Evolutionary conservation across 805 yeast genomes (phyloP), one percentile per base, ranked within the genome.

Genomic region (Tetrapisispora pingtungensis): DNA sequence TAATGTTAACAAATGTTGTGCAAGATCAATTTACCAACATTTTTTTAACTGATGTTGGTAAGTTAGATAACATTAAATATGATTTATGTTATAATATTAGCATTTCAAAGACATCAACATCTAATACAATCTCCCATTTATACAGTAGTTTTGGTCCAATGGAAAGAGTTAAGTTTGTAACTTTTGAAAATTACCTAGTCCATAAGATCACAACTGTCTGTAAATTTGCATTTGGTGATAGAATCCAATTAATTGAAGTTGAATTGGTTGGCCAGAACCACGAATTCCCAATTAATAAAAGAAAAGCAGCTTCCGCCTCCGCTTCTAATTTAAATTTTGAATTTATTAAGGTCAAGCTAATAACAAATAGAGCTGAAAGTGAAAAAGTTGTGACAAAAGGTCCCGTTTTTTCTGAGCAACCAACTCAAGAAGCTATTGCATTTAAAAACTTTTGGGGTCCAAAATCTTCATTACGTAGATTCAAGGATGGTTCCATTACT

Each of bases 401-500:
- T 1, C 97, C 97, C 10, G 65, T 70, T 33, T 78, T 80, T 50
- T 75, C 75, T 33, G 72, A 75, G 33, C 83, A 77, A 28, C 48
- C 61, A 22, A 67, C 68, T 35, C 78, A 72, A 14, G 77, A 67
- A 24, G 76, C 80, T n/a, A 67, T 74, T 7, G 71, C 73, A 44
- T 93, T 93, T 68, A 77, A 84, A 52, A 67, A 76, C 6, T 89
- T 93, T 58, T 93, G 99, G 99, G 97, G 97, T 10, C 58, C 74
- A 10, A 81, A 77, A 51, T 79, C 95, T 0, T 85, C 93, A 13
- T 70, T 93, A 45, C 78, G 99, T 69, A 78, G 93, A 60, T 93
- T 90, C 68, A 88, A 85, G 58, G 96, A 93, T 64, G 97, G 97
- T 33, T 71, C 82, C 4, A 88, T 93, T 47, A 81, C 78, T 49